Evolutionary conservation across 1,284 basidiomycete genomes (phyloP), one percentile per base, ranked within the genome.

Genomic region (Abortiporus biennis): DNA sequence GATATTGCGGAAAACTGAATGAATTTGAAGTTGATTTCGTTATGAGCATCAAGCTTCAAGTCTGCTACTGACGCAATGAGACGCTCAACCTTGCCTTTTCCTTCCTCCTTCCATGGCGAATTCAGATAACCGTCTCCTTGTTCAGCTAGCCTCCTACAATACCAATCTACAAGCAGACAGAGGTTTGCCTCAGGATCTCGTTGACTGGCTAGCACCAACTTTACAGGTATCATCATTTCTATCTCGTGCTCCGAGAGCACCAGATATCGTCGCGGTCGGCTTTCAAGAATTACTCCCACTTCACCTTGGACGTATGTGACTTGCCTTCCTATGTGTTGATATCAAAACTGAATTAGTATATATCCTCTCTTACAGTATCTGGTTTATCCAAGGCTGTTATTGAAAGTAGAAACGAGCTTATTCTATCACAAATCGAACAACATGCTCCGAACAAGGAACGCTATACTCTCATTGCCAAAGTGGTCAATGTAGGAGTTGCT

Each of bases 231-330:
- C 86, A 19, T 71, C 63, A 25, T 86, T 87, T 55, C 75, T 86
- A 29, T 72, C 80, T 29, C 70, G 67, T 39, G 69, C 72, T 41
- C 69, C 66, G 17, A 68, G 74, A 39, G 76, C 80, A 2, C 80
- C 87, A 23, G 92, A 93, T 59, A 81, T 94, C 25, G 78, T 92
- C 42, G 91, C 84, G 1, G 83, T 94, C 36, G 91, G 91, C 9
- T 93, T 94, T 53, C 91, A 94, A 57, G 91, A 94, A 59, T 72
- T 93, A 32, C 69, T 93, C 8, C 90, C 91, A 3, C 70, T 94
- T 20, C 85, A 89, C 55, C 74, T 88, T 39, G 84, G 85, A 48
- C n/a, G n/a, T n/a, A n/a, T 69, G 86, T 87, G 64, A 55, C 84
- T 73, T 41, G 36, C 22, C 43, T 47, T 36, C 30, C 42, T 29